phyloP scores from a whole-genome alignment of 176 grass and related monocot species.

The Canna indica region DNA sequence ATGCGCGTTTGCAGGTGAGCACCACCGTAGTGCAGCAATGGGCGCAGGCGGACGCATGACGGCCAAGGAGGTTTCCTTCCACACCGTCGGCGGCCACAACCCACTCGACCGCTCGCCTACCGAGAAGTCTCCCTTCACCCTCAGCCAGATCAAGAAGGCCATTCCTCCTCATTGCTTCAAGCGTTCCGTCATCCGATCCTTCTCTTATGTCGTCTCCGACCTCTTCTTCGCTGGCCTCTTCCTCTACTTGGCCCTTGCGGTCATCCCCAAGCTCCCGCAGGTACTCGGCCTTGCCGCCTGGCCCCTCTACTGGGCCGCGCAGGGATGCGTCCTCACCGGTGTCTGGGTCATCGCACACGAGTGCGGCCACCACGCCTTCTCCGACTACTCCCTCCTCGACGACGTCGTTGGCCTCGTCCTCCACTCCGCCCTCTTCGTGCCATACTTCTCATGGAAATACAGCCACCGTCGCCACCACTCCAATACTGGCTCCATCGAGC shows the following conservation, averaged over 20 bases:
- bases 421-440: conserved; percentile 14
- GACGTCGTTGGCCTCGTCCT: conserved; percentile 17
- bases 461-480: conserved; percentile 19
- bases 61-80: background rate
- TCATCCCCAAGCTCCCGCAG: conserved; percentile 2
- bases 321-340: conserved; percentile 19
- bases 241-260: conserved; percentile 10
- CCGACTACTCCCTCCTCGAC: conserved; percentile 21
- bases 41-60: conserved; percentile 17
- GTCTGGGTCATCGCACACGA: conserved; percentile 16
- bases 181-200: conserved; percentile 14
- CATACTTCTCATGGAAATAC: conserved; percentile 19
- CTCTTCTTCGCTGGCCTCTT: conserved; percentile 2
- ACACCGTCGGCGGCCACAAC: background rate
- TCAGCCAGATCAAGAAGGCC: conserved; percentile 19
- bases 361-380: conserved; percentile 25
- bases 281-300: background rate
- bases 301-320: conserved; percentile 13
- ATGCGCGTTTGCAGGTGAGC: background rate
- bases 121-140: conserved; percentile 7
- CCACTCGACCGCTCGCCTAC: conserved; percentile 2
- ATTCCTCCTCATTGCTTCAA: conserved; percentile 15
- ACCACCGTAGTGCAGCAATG: background rate
- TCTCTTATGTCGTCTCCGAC: conserved; percentile 17
- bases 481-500: conserved; percentile 11